A percentile compares a stretch with the other conserved stretches of the same genome.
phyloP scores from a whole-genome alignment of 2,329 filamentous ascomycete genomes.

The Diaporthe vexans region DNA sequence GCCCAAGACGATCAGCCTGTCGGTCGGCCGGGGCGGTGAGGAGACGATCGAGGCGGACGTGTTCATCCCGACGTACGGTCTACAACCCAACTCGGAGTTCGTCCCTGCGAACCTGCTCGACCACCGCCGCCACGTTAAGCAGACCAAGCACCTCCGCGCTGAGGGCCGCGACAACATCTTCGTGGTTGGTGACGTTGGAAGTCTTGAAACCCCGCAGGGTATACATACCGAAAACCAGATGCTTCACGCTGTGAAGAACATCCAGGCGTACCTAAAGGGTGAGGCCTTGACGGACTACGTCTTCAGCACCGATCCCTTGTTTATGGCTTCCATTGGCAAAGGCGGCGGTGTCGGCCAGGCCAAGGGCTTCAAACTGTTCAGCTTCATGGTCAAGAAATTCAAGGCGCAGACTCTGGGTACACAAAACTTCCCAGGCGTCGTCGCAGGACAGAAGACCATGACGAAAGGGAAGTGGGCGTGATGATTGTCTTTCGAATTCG shows the following conservation, averaged over 20 bases:
- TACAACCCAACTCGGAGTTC: conserved; percentile 58
- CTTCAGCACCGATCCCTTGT: conserved; percentile 40
- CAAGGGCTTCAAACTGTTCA: conserved; percentile 44
- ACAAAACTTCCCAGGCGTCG: conserved; percentile 41
- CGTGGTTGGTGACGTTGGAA: conserved; percentile 49
- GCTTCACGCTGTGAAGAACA: conserved; percentile 43
- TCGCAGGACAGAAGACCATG: conserved; percentile 42
- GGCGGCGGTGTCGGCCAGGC: conserved; percentile 48
- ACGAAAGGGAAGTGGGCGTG: conserved; percentile 41
- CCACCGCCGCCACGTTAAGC: conserved; percentile 45
- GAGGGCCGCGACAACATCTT: conserved; percentile 49
- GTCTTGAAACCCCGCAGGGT: conserved; percentile 45
- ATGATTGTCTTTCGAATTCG: neutral
- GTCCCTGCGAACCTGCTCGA: conserved; percentile 48
- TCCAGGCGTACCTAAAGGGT: conserved; percentile 44
- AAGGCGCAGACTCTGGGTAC: conserved; percentile 47
- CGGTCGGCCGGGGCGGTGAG: conserved; percentile 3
- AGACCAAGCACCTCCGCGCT: conserved; percentile 46
- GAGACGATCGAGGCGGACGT: conserved; percentile 58
- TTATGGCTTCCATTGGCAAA: conserved; percentile 46
- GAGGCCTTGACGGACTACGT: conserved; percentile 41
- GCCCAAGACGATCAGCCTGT: conserved; percentile 42
- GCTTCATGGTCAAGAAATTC: conserved; percentile 44
- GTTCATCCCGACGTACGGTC: conserved; percentile 63
- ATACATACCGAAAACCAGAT: conserved; percentile 46